A percentile compares a stretch with the other conserved stretches of the same genome.
phyloP scores from a whole-genome alignment of 805 yeast species.

The Helenozyma rhizophorensis region DNA sequence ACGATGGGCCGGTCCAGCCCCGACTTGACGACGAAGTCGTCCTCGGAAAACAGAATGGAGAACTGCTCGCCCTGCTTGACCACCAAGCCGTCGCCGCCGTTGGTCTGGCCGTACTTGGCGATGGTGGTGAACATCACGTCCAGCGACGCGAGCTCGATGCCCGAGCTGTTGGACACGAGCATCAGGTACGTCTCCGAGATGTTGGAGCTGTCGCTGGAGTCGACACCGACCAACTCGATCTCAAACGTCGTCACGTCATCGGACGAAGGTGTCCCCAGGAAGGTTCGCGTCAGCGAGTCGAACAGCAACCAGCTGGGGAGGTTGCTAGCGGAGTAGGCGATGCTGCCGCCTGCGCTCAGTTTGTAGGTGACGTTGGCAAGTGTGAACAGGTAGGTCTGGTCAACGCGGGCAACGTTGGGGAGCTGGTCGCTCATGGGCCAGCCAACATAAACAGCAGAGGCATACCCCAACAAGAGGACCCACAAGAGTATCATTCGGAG shows the following conservation, averaged over 20 bases:
- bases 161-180: slow-evolving; percentile 54
- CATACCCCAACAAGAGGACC: slow-evolving; percentile 9
- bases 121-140: slow-evolving; percentile 50
- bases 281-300: slow-evolving; percentile 54
- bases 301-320: slow-evolving; percentile 80
- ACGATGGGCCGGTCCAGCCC: slow-evolving; percentile 47
- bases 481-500: slow-evolving; percentile 5
- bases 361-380: slow-evolving; percentile 67
- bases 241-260: slow-evolving; percentile 38
- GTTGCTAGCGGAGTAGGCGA: slow-evolving; percentile 52
- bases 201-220: slow-evolving; percentile 44
- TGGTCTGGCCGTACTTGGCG: slow-evolving; percentile 63
- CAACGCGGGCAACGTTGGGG: slow-evolving; percentile 82
- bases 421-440: slow-evolving; percentile 81
- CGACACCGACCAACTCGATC: slow-evolving; percentile 61
- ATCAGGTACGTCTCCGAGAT: slow-evolving; percentile 51
- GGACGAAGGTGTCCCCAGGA: slow-evolving; percentile 63
- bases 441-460: slow-evolving; percentile 52
- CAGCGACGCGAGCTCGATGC: slow-evolving; percentile 45
- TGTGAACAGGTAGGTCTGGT: slow-evolving; percentile 56
- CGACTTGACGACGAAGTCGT: slow-evolving; percentile 48
- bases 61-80: slow-evolving; percentile 67
- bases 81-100: slow-evolving; percentile 72
- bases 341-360: slow-evolving; percentile 32
- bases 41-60: slow-evolving; percentile 55